phyloP scores from a whole-genome alignment of 257 asterid species.

The Rehmannia glutinosa region DNA sequence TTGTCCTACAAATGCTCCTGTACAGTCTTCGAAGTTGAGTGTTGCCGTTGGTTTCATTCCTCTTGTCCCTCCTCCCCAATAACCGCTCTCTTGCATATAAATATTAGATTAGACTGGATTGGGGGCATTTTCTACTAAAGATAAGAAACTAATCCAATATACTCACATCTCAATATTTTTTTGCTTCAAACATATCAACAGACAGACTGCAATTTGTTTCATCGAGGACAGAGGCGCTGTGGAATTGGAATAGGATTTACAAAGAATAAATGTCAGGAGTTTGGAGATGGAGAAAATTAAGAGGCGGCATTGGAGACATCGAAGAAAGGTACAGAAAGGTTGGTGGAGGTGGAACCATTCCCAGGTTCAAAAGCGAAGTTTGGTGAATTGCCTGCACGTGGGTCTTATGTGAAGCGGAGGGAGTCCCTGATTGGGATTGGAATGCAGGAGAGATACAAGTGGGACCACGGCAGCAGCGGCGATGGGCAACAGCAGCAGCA shows the following conservation, averaged over 20 bases:
- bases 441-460: constrained; percentile 72
- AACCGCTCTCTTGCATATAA: constrained; percentile 18
- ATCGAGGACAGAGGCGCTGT: background rate
- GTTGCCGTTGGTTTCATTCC: constrained; percentile 11
- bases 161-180: constrained; percentile 1
- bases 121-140: background rate
- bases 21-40: constrained; percentile 1
- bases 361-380: constrained; percentile 24
- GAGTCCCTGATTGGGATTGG: constrained; percentile 55
- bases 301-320: constrained; percentile 30
- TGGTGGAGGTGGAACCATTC: constrained; percentile 24
- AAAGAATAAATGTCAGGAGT: constrained; percentile 41
- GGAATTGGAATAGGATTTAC: background rate
- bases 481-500: constrained; percentile 25
- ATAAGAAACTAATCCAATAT: background rate
- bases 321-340: constrained; percentile 23
- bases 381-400: constrained; percentile 46
- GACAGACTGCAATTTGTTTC: background rate
- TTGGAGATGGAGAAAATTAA: constrained; percentile 59
- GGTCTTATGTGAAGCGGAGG: constrained; percentile 45
- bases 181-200: background rate
- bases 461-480: constrained; percentile 54
- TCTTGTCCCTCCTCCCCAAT: constrained; percentile 11
- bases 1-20: constrained; percentile 27
- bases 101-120: constrained; percentile 24